Base-by-base conservation (phyloP, 1,139 yeast species). In the Suhomyces ambrosiae region DNA sequence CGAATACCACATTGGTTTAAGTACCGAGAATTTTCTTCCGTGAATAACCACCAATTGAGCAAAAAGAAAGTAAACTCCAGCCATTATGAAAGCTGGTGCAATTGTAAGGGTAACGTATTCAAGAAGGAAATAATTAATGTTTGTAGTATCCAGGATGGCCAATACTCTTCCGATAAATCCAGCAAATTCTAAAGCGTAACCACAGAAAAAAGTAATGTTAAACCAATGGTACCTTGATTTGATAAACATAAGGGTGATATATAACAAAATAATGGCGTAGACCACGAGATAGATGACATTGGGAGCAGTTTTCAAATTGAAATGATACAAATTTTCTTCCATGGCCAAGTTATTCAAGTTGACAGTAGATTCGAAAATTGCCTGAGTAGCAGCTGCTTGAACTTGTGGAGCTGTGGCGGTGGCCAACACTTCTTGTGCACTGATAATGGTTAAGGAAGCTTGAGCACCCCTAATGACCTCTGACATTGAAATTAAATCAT, bases 21-120 rank as follows among this genome's bases (percentile, higher is more conserved):
- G 58, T 0, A 74, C 53, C 1, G 92, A 79, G 50, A 66, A 81
- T 29, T 69, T 58, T 33, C 76, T 65, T 4, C 95, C 95, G 58
- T 79, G 85, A 7, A 86, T 67, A 36, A 84, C 79, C 30, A 85
- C 79, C 45, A 84, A 50, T 59, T 86, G 87, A 4, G 89, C 94
- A 51, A 88, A 71, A 35, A 83, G 63, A 52, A 78, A 86, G 61
- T 89, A 89, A 6, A 89, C 71, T 4, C 95, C 96, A 3, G 86
- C 97, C 88, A 87, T 86, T 37, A 86, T 71, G 58, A 90, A 88
- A 5, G 92, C 92, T 0, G 97, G 96, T 0, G 89, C 92, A 35
- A 89, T 65, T 0, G 95, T 87, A 44, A 88, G 66, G 41, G 84
- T 68, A 36, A 82, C 75, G 46, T 80, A 77, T 59, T 89, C 96